Evolutionary conservation across 2,329 filamentous ascomycete species (phyloP).

Genomic region (Colletotrichum sp.): DNA sequence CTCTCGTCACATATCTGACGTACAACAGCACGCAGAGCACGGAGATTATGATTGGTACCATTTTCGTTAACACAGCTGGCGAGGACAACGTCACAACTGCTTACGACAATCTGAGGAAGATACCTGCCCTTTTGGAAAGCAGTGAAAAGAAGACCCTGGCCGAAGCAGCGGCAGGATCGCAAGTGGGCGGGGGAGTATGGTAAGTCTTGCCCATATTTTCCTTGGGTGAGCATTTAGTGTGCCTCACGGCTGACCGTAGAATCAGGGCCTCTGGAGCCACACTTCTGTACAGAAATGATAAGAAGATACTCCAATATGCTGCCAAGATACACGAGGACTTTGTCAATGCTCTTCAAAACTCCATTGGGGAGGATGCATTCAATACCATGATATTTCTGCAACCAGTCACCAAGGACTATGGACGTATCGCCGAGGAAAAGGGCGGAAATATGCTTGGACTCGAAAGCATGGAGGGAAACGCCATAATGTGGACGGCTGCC

Average conservation of each 20-base stretch:
- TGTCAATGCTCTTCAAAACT: slow-evolving; percentile 15
- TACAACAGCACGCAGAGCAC: background rate
- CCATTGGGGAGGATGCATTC: slow-evolving; percentile 7
- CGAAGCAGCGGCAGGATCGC: background rate
- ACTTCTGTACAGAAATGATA: background rate
- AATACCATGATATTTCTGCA: slow-evolving; percentile 36
- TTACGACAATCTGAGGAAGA: background rate
- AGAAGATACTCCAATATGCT: slow-evolving; percentile 27
- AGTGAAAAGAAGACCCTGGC: background rate
- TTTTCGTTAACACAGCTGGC: slow-evolving; percentile 23
- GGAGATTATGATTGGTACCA: slow-evolving; percentile 12
- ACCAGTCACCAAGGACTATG: slow-evolving; percentile 37
- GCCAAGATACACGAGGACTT: slow-evolving; percentile 26
- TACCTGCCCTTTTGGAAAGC: background rate
- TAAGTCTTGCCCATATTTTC: background rate
- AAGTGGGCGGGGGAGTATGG: background rate
- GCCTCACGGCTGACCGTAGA: background rate
- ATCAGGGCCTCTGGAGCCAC: slow-evolving; percentile 28
- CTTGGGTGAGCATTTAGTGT: background rate
- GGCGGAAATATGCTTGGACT: slow-evolving; percentile 47
- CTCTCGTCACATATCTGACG: background rate
- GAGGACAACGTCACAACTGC: background rate
- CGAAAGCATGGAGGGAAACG: slow-evolving; percentile 6
- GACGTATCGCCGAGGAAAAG: slow-evolving; percentile 31
- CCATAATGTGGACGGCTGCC: background rate